Percentiles rank a stretch among this genome's conserved stretches.
Conservation (phyloP, 2,329 filamentous ascomycete species). For the Tolypocladium amazonense region DNA sequence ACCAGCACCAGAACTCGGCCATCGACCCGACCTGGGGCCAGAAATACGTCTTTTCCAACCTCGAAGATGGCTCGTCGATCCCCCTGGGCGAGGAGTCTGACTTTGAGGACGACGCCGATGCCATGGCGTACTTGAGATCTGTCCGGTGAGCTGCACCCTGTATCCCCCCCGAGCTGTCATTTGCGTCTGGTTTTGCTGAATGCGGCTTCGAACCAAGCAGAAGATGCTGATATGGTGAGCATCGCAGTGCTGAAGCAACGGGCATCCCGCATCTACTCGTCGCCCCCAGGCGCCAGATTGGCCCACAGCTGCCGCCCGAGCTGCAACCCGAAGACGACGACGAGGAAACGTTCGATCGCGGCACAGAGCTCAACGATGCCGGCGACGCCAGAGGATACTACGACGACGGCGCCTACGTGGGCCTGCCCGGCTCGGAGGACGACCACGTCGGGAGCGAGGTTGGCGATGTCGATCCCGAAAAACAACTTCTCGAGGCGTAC, state of each 20-base stretch:
- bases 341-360: constrained; percentile 22
- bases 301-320: constrained; percentile 36
- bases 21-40: constrained; percentile 61
- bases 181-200: background rate
- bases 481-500: constrained; percentile 52
- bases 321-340: constrained; percentile 15
- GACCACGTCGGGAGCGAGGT: constrained; percentile 12
- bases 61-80: constrained; percentile 36
- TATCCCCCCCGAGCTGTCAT: background rate
- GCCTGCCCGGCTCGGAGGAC: constrained; percentile 25
- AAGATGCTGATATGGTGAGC: constrained; percentile 40
- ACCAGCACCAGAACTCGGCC: constrained; percentile 31
- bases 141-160: constrained; percentile 47
- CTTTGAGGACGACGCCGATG: constrained; percentile 57
- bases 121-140: constrained; percentile 58
- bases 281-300: constrained; percentile 44
- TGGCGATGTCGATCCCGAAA: constrained; percentile 17
- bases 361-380: constrained; percentile 36
- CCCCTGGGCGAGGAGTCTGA: constrained; percentile 47
- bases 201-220: background rate
- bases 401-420: constrained; percentile 68
- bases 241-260: constrained; percentile 60
- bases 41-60: constrained; percentile 58
- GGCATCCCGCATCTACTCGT: constrained; percentile 62
- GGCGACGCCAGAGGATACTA: constrained; percentile 54